Evolutionary conservation across 169 alveolate genomes (phyloP).

Genomic region (Eimeria acervulina): DNA sequence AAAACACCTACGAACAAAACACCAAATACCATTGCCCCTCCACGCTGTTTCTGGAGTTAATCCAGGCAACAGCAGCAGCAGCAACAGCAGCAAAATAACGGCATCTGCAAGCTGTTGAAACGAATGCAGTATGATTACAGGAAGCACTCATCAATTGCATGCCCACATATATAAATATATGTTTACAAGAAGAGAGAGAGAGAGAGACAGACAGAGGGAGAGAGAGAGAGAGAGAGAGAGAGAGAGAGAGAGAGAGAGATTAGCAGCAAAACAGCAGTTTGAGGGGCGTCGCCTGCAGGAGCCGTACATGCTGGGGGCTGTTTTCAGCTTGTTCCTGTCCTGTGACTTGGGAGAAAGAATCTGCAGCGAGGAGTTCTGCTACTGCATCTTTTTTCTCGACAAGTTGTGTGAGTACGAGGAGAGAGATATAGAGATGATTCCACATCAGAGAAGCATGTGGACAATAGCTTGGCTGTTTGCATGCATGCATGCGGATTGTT

Average conservation of each 20-base stretch:
- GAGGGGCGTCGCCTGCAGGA: too few species aligned
- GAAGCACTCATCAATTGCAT: too few species aligned
- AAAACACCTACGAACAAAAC: background rate
- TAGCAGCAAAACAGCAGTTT: too few species aligned
- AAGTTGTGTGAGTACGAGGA: slow-evolving; percentile 63
- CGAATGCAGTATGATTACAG: too few species aligned
- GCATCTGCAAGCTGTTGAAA: too few species aligned
- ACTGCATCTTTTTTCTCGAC: background rate
- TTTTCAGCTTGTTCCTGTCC: background rate
- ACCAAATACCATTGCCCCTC: too few species aligned
- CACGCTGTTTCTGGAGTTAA: too few species aligned
- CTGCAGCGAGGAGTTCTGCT: slow-evolving; percentile 25
- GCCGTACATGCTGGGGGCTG: background rate
- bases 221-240: too few species aligned
- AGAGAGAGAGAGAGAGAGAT: too few species aligned
- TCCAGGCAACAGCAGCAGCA: background rate
- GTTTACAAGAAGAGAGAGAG: background rate
- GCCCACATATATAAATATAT: too few species aligned
- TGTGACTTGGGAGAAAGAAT: background rate
- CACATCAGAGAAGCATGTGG: slow-evolving; percentile 67
- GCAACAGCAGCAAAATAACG: too few species aligned
- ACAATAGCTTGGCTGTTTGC: background rate
- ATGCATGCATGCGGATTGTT: background rate
- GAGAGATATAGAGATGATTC: slow-evolving; percentile 69
- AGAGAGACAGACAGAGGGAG: background rate